Evolutionary conservation across 257 asterid species (phyloP).

Genomic region (Solanum appendiculatum): DNA sequence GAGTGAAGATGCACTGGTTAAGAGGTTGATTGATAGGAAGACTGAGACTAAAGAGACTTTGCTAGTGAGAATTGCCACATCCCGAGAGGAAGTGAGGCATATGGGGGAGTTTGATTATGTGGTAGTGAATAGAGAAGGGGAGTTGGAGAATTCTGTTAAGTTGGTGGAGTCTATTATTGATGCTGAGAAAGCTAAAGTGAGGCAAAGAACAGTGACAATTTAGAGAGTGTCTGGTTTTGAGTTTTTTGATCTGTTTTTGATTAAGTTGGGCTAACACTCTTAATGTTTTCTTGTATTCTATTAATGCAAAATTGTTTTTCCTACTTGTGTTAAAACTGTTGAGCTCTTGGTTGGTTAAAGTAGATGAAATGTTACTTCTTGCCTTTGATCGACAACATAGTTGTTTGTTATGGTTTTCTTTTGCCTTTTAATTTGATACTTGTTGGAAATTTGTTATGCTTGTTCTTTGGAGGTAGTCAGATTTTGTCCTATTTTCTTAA

Average conservation of each 20-base stretch:
- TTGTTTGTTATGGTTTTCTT: background rate
- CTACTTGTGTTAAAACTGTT: background rate
- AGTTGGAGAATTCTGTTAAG: constrained; percentile 64
- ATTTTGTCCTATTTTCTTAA: background rate
- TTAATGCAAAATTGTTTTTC: background rate
- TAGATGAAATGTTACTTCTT: background rate
- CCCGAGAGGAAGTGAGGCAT: constrained; percentile 82
- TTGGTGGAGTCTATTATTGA: constrained; percentile 74
- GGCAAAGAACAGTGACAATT: constrained; percentile 44
- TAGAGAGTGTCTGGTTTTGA: constrained; percentile 5
- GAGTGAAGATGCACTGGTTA: constrained; percentile 92
- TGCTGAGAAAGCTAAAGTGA: constrained; percentile 91
- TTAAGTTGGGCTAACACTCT: background rate
- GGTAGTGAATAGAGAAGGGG: constrained; percentile 83
- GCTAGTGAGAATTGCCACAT: constrained; percentile 74
- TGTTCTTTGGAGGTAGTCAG: background rate
- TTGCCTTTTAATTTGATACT: background rate
- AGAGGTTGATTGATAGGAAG: constrained; percentile 77
- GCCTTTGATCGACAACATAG: background rate
- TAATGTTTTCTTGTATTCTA: background rate
- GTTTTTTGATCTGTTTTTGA: background rate
- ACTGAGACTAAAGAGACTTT: constrained; percentile 67
- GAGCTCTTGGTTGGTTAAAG: background rate
- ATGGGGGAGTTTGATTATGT: constrained; percentile 80
- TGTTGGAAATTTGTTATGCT: background rate